These are phyloP conservation scores for Cutaneotrichosporon mucoides DNA, from an alignment of 1,284 basidiomycete genomes.

Conservation along the genomic window DNA sequence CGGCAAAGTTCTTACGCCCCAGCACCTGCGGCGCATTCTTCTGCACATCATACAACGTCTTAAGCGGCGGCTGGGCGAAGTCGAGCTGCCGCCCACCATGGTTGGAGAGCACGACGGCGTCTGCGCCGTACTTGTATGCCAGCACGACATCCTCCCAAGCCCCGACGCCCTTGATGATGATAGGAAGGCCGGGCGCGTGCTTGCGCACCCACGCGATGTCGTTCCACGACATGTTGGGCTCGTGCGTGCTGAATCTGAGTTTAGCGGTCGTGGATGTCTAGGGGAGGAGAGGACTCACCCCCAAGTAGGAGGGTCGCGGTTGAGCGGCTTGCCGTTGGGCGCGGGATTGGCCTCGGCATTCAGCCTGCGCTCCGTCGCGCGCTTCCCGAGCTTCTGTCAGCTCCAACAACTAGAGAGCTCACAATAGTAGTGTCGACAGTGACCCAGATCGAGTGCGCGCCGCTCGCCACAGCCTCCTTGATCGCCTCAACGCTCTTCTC, in stretches of 20 bases:
- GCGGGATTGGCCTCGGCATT: slow-evolving; percentile 15
- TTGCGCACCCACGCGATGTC: slow-evolving; percentile 52
- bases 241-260: slow-evolving; percentile 1
- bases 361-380: slow-evolving; percentile 17
- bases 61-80: slow-evolving; percentile 61
- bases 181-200: slow-evolving; percentile 45
- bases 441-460: slow-evolving; percentile 50
- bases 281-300: neutral
- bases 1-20: slow-evolving; percentile 53
- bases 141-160: slow-evolving; percentile 51
- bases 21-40: slow-evolving; percentile 70
- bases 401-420: slow-evolving; percentile 3
- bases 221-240: slow-evolving; percentile 36
- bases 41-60: slow-evolving; percentile 66
- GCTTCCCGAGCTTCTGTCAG: slow-evolving; percentile 23
- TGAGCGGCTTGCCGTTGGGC: slow-evolving; percentile 15
- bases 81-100: slow-evolving; percentile 48
- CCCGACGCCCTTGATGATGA: slow-evolving; percentile 52
- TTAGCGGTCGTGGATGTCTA: neutral
- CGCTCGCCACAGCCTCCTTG: slow-evolving; percentile 40
- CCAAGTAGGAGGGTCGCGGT: slow-evolving; percentile 1
- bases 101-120: slow-evolving; percentile 51
- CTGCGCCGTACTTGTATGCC: slow-evolving; percentile 47
- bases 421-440: slow-evolving; percentile 51
- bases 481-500: slow-evolving; percentile 46